These are phyloP conservation scores for Fusarium veterinarium DNA, from an alignment of 2,329 filamentous ascomycete genomes.

Conservation along the genomic window DNA sequence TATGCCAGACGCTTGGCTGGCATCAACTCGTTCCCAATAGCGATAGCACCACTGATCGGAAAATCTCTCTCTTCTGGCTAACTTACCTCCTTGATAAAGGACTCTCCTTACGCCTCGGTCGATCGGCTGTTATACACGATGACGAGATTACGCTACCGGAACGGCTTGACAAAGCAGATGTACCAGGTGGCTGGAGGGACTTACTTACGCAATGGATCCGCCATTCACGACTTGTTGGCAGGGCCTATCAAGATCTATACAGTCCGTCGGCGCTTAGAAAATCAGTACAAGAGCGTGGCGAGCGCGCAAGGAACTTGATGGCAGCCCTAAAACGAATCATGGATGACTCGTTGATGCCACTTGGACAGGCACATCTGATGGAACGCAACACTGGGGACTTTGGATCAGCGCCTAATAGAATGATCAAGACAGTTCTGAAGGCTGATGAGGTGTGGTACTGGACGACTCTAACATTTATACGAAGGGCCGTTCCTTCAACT, in stretches of 20 bases:
- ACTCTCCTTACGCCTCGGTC: background rate
- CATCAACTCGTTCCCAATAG: background rate
- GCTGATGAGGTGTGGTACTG: background rate
- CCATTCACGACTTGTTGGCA: background rate
- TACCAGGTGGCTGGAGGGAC: background rate
- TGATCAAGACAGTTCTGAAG: background rate
- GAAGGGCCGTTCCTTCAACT: fast-evolving
- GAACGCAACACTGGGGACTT: background rate
- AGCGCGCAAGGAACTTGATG: background rate
- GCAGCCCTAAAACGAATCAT: background rate
- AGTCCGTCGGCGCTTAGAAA: background rate
- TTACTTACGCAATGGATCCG: background rate
- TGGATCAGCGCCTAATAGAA: background rate
- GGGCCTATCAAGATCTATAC: background rate
- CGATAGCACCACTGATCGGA: background rate
- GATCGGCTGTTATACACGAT: background rate
- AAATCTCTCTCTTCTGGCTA: background rate
- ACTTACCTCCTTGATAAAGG: background rate
- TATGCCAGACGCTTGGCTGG: background rate
- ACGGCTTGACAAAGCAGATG: background rate
- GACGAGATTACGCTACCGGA: background rate
- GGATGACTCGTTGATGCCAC: background rate
- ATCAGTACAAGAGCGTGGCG: background rate
- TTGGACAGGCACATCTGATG: background rate
- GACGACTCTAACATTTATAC: background rate